phyloP scores from a whole-genome alignment of 768 basidiomycete genomes.

The Amanita inopinata region DNA sequence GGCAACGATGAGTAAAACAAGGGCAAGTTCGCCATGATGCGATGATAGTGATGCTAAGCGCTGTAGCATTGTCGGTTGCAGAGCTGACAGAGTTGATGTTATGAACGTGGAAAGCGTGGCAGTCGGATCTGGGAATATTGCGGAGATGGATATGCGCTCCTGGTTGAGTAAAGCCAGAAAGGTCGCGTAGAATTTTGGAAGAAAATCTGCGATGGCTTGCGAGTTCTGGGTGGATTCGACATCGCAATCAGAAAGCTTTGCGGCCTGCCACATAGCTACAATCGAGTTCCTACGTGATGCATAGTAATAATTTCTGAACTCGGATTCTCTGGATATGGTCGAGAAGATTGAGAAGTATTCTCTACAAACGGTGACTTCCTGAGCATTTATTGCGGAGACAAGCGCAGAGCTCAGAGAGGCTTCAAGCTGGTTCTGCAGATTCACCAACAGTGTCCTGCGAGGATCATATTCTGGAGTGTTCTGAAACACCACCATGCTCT shows the following conservation, averaged over 20 bases:
- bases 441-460: constrained; percentile 77
- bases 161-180: constrained; percentile 57
- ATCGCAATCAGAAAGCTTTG: constrained; percentile 44
- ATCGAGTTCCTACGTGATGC: constrained; percentile 64
- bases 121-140: constrained; percentile 83
- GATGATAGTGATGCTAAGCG: constrained; percentile 65
- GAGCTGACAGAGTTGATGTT: constrained; percentile 65
- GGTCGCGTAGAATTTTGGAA: constrained; percentile 63
- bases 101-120: constrained; percentile 73
- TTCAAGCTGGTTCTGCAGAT: constrained; percentile 93
- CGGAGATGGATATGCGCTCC: constrained; percentile 65
- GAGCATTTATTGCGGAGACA: constrained; percentile 74
- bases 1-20: constrained; percentile 61
- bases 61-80: constrained; percentile 76
- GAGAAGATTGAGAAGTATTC: constrained; percentile 81
- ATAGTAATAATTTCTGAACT: constrained; percentile 93
- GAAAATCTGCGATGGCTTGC: constrained; percentile 54
- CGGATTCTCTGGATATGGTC: constrained; percentile 83
- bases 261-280: constrained; percentile 60
- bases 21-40: constrained; percentile 48
- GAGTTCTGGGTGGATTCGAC: constrained; percentile 15
- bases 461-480: constrained; percentile 89
- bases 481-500: constrained; percentile 86
- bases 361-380: constrained; percentile 66
- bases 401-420: constrained; percentile 85